phyloP scores from a whole-genome alignment of 495 filamentous ascomycete genomes.

The Hypoxylon rickii region DNA sequence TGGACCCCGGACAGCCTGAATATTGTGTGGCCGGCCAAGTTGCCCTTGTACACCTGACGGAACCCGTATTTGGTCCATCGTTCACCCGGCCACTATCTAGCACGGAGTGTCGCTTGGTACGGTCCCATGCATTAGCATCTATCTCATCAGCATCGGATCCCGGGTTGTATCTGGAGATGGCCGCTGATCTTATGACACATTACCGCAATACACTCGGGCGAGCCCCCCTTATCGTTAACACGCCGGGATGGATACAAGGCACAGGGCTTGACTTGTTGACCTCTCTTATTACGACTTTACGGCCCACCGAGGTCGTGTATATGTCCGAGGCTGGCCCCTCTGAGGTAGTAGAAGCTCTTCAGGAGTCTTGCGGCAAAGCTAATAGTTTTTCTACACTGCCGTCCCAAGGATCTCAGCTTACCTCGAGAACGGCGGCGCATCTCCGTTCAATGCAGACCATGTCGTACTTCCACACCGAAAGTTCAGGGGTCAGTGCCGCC shows the following conservation, averaged over 20 bases:
- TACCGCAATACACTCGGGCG: conserved; percentile 57
- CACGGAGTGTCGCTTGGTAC: conserved; percentile 46
- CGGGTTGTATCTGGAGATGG: conserved; percentile 69
- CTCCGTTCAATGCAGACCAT: conserved; percentile 78
- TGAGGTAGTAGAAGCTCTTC: conserved; percentile 65
- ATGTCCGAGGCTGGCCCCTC: conserved; percentile 72
- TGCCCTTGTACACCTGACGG: conserved; percentile 66
- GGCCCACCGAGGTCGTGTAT: conserved; percentile 68
- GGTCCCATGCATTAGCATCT: conserved; percentile 75
- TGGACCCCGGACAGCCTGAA: conserved; percentile 86
- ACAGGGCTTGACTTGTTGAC: conserved; percentile 71
- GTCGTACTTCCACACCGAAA: conserved; percentile 71
- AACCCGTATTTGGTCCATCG: conserved; percentile 71
- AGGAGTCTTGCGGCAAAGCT: conserved; percentile 41
- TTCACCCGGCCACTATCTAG: conserved; percentile 68
- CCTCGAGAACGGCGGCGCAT: conserved; percentile 68
- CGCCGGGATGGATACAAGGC: conserved; percentile 81
- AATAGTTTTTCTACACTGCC: conserved; percentile 51
- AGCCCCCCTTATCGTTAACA: conserved; percentile 76
- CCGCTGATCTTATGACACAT: conserved; percentile 66
- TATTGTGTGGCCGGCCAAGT: conserved; percentile 77
- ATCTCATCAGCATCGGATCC: conserved; percentile 71
- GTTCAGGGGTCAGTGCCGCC: background rate
- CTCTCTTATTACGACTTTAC: conserved; percentile 58
- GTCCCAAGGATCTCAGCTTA: conserved; percentile 65